Conservation (phyloP, 768 basidiomycete species). For the Psilocybe tampanensis region DNA sequence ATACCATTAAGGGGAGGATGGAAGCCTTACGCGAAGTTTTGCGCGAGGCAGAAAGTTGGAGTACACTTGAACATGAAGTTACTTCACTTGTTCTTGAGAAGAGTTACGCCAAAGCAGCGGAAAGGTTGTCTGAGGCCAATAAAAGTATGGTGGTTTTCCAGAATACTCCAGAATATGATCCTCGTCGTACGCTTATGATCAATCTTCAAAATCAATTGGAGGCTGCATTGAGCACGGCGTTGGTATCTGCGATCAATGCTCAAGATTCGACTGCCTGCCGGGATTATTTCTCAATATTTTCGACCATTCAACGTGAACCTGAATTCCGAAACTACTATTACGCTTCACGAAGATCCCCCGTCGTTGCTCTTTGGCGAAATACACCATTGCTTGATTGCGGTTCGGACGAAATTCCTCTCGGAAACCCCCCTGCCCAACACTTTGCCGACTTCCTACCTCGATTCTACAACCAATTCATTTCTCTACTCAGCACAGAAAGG, state of each 20-base stretch:
- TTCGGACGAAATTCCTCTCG: slow-evolving; percentile 18
- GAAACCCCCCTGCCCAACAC: slow-evolving; percentile 28
- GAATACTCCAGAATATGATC: slow-evolving; percentile 90
- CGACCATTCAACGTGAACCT: slow-evolving; percentile 85
- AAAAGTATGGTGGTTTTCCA: slow-evolving; percentile 91
- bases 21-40: slow-evolving; percentile 88
- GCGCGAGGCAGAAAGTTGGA: slow-evolving; percentile 96
- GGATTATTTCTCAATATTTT: slow-evolving; percentile 84
- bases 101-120: slow-evolving; percentile 88
- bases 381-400: slow-evolving; percentile 53
- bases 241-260: slow-evolving; percentile 84
- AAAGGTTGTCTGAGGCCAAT: slow-evolving; percentile 85
- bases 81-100: slow-evolving; percentile 79
- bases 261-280: slow-evolving; percentile 76
- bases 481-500: slow-evolving; percentile 71
- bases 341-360: slow-evolving; percentile 68
- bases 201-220: slow-evolving; percentile 96
- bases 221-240: slow-evolving; percentile 85
- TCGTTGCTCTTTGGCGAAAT: slow-evolving; percentile 73
- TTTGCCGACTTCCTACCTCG: slow-evolving; percentile 71
- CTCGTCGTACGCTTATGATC: slow-evolving; percentile 81
- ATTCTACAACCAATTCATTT: slow-evolving; percentile 74
- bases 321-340: slow-evolving; percentile 97
- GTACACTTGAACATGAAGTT: slow-evolving; percentile 90
- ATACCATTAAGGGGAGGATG: slow-evolving; percentile 85